Conservation (phyloP, 331 rosid genomes). For the Rhamnella rubrinervis region DNA sequence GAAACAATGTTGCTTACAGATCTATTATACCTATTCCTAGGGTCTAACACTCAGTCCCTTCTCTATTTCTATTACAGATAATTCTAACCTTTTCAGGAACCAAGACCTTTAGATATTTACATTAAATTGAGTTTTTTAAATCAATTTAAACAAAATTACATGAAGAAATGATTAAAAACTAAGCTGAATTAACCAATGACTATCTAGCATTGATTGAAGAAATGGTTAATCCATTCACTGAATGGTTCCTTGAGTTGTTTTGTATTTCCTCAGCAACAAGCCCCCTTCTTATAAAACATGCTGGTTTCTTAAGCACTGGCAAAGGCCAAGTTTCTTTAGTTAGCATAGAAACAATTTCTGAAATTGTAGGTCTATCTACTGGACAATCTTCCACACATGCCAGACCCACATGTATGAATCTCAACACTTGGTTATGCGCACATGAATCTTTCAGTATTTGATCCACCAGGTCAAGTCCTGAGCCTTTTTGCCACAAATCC, state of each 20-base stretch:
- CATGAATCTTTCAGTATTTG: background rate
- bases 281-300: background rate
- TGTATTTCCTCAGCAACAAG: background rate
- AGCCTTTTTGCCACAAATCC: conserved; percentile 11
- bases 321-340: background rate
- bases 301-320: background rate
- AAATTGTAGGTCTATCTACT: conserved; percentile 7
- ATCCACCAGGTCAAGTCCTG: background rate
- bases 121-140: background rate
- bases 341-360: conserved; percentile 8
- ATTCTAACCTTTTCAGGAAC: background rate
- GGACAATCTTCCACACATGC: conserved; percentile 2
- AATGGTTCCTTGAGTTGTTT: background rate
- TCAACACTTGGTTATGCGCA: background rate
- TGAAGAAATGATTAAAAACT: too few relatives aligned
- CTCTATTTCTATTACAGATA: too few relatives aligned
- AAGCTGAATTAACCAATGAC: background rate
- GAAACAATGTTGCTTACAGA: too few relatives aligned
- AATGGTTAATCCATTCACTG: background rate
- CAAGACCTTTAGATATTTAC: too few relatives aligned
- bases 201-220: background rate
- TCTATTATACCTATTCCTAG: too few relatives aligned
- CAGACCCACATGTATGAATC: background rate
- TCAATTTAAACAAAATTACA: too few relatives aligned
- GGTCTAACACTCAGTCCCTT: too few relatives aligned